phyloP scores from a whole-genome alignment of 805 yeast species.

The Saccharomyces cerevisiae region DNA sequence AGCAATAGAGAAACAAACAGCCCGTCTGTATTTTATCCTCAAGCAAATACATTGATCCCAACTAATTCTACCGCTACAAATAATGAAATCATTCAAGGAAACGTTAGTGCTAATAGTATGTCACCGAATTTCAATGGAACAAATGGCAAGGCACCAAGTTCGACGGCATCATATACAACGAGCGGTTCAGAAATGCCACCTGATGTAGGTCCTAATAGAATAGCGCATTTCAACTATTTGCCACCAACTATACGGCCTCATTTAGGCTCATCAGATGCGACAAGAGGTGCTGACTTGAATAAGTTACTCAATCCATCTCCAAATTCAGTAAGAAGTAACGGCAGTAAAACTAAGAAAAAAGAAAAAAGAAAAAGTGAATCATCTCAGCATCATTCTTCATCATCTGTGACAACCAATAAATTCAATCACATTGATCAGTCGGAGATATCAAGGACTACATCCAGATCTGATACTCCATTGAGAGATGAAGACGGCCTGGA shows the following conservation, averaged over 20 bases:
- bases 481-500: conserved; percentile 52
- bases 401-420: not conserved
- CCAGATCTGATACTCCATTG: not conserved
- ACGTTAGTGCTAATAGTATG: not conserved
- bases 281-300: conserved; percentile 38
- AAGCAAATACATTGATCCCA: not conserved
- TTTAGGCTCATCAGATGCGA: conserved; percentile 49
- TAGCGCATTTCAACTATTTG: conserved; percentile 64
- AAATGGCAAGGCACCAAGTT: conserved; percentile 7
- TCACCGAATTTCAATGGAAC: not conserved
- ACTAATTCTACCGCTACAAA: not conserved
- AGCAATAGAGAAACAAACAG: conserved; percentile 1
- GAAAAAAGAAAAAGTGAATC: conserved; percentile 6
- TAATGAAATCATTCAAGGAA: not conserved
- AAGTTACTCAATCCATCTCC: conserved; percentile 36
- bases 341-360: conserved; percentile 8
- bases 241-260: conserved; percentile 72
- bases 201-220: conserved; percentile 50
- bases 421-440: conserved; percentile 1
- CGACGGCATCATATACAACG: conserved; percentile 16
- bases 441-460: conserved; percentile 6
- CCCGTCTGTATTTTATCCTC: not conserved
- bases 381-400: conserved; percentile 4
- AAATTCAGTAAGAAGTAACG: not conserved
- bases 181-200: conserved; percentile 19